Base-by-base conservation (phyloP, 345 rosid species). In the Angophora floribunda region DNA sequence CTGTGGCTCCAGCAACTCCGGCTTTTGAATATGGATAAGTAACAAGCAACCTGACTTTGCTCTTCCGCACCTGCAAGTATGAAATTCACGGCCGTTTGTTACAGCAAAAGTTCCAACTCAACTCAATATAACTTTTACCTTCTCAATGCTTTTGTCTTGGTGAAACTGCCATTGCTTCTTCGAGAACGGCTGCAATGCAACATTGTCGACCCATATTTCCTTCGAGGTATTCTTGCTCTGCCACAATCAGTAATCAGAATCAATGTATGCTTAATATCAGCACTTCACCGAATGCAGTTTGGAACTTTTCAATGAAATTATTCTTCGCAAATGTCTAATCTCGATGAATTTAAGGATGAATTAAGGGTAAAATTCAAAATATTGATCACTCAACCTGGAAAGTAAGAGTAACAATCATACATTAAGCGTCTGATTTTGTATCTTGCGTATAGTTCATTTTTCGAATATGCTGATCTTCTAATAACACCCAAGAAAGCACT, bases 121-220 rank as follows among this genome's bases (percentile, higher is more conserved):
- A 85, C 51, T 16, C 24, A 49, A 11, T 32, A 0, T 36, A 4
- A 36, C 44, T 28, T 0, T 89, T 90, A 96, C 97, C 96, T 90
- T 95, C 79, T 92, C 85, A n/a, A 94, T 91, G 88, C 87, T 92
- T 85, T 92, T 86, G 47, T 93, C 91, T 90, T 97, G 98, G 88
- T 95, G 94, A 47, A 93, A 86, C 87, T 91, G 93, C 98, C 98
- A 97, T 80, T 95, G 93, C 86, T 92, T 52, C 91, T 89, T 92
- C 14, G 96, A 94, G 89, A 95, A 97, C 52, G 94, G 91, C 87
- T 94, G 94, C 50, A 96, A 63, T 0, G 96, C 95, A 88, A 97
- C 85, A 85, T 86, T 93, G 78, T 91, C 97, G 28, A 89, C 92
- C 94, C 91, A 94, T 87, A 97, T 91, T 32, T 95, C 95, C 67